Evolutionary conservation across 257 asterid genomes (phyloP), one percentile per base, ranked within the genome.

Genomic region (Forsythia viridissima): DNA sequence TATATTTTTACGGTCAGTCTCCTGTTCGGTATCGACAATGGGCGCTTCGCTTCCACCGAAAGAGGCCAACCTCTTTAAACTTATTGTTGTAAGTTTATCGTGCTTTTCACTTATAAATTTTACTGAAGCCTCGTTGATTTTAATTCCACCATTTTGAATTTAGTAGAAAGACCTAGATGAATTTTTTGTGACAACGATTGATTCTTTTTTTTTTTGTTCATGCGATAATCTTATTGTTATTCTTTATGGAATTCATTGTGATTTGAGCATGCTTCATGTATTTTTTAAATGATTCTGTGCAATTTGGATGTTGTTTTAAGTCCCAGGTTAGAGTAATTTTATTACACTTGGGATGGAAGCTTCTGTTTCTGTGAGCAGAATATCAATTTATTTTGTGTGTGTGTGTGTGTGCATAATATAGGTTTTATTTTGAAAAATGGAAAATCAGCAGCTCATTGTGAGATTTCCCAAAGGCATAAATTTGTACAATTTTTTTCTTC

Each of bases 1-100:
- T 3, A 73, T 46, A 61, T 81, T 68, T 79, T 73, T 67, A 70
- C 59, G 65, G 76, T 51, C 40, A 55, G 67, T 76, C 30, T 71
- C 68, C 82, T 57, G 24, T 76, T 70, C 80, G 37, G 76, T 80
- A 21, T 82, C 81, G 48, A 72, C 80, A 85, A 95, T 95, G 98
- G 99, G 99, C 65, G 90, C 91, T 76, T 85, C 98, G 76, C 98
- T 96, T 84, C 99, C 99, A 86, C 87, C 98, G 20, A 96, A 90
- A 87, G 99, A 96, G 93, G 93, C 96, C 81, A 96, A 96, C 92
- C 98, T 96, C 89, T 96, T 96, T 82, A 96, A 96, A 72, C 89
- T 92, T 92, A 93, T 96, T 91, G 99, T 93, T 52, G 99, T 96
- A 86, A 91, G 98, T 85, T 76, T 21, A 76, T 78, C 80, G 55